phyloP scores from a whole-genome alignment of 768 basidiomycete species.

The Boletus reticuloceps region DNA sequence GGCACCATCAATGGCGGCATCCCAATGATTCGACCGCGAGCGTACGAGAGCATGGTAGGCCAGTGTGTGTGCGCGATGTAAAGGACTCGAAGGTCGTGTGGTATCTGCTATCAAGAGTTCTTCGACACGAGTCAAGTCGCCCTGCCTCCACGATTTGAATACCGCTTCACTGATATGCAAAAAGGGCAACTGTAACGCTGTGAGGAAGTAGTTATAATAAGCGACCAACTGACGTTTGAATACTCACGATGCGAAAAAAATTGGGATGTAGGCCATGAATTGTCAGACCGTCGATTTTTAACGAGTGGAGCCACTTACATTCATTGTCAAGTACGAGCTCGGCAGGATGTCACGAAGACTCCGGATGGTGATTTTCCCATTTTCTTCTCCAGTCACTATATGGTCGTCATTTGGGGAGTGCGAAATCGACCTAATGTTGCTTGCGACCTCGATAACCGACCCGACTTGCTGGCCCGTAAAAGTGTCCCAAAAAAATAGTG shows the following conservation, averaged over 20 bases:
- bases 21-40: background rate
- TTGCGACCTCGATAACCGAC: background rate
- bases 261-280: no score
- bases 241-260: background rate
- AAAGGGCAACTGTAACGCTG: background rate
- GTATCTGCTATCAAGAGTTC: background rate
- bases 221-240: background rate
- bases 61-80: background rate
- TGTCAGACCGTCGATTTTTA: background rate
- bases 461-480: background rate
- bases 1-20: constrained; percentile 1
- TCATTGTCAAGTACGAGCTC: background rate
- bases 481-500: background rate
- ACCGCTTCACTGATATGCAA: background rate
- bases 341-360: background rate
- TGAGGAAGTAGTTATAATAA: background rate
- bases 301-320: background rate
- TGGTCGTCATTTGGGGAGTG: background rate
- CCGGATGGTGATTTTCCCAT: background rate
- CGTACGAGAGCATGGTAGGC: constrained; percentile 1
- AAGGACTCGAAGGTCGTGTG: background rate
- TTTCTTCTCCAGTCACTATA: background rate
- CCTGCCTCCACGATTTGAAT: background rate
- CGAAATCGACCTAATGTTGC: background rate
- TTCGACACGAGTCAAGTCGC: background rate